Evolutionary conservation across 1,284 basidiomycete genomes (phyloP).

Genomic region (Ganoderma lucidum): DNA sequence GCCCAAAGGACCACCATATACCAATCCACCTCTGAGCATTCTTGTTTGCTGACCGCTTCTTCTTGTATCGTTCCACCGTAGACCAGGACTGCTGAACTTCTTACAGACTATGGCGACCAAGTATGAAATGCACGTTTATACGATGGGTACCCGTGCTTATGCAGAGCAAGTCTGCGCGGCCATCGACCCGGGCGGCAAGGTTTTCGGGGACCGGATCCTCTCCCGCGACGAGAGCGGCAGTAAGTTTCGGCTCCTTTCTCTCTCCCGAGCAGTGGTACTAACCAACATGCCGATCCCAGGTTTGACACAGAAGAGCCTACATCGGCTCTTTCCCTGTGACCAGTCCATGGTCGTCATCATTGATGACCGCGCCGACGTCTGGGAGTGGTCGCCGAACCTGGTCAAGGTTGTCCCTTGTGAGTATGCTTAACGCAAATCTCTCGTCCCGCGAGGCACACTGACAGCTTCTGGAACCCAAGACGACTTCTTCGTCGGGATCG

Average conservation of each 20-base stretch:
- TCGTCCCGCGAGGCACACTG: constrained; percentile 10
- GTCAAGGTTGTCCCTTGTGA: constrained; percentile 96
- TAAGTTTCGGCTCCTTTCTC: constrained; percentile 50
- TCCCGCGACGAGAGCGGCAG: constrained; percentile 97
- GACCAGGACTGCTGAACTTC: constrained; percentile 89
- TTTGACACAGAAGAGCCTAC: constrained; percentile 90
- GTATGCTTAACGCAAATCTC: constrained; percentile 42
- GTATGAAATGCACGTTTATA: constrained; percentile 99
- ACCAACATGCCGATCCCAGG: constrained; percentile 49
- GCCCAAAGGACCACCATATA: too few relatives aligned
- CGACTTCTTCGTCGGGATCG: constrained; percentile 98
- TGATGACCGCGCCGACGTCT: constrained; percentile 97
- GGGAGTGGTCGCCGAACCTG: constrained; percentile 96
- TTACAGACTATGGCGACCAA: constrained; percentile 75
- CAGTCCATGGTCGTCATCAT: constrained; percentile 99
- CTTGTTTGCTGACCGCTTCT: not conserved
- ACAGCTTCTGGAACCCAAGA: constrained; percentile 55
- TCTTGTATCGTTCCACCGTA: constrained; percentile 42
- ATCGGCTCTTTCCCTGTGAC: constrained; percentile 93
- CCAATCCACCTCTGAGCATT: not conserved
- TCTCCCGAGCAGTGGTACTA: constrained; percentile 3
- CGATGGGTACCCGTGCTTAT: constrained; percentile 98
- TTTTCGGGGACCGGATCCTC: constrained; percentile 90
- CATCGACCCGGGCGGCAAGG: constrained; percentile 88
- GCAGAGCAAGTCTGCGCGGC: constrained; percentile 95